These are phyloP conservation scores for Aspergillus nanangensis DNA, from an alignment of 495 filamentous ascomycete genomes.

Conservation along the genomic window DNA sequence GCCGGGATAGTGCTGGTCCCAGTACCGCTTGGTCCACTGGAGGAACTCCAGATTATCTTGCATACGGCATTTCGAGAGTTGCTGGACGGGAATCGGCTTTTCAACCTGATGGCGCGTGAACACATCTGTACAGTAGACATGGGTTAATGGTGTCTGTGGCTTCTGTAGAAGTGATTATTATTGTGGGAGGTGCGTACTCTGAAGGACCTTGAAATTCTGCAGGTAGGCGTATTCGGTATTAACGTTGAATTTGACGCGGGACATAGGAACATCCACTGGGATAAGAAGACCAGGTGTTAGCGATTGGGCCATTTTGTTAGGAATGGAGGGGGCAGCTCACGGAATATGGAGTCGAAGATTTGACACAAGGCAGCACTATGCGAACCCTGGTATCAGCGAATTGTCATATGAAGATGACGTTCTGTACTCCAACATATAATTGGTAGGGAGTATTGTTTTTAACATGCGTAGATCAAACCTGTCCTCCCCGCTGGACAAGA, in stretches of 20 bases:
- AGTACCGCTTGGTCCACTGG: conserved; percentile 92
- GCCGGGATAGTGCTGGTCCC: conserved; percentile 97
- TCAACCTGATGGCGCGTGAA: conserved; percentile 85
- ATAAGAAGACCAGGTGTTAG: conserved; percentile 14
- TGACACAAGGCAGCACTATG: conserved; percentile 91
- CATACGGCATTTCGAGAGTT: conserved; percentile 96
- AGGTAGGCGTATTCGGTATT: conserved; percentile 96
- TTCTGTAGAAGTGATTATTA: too few relatives aligned
- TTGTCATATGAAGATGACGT: conserved; percentile 19
- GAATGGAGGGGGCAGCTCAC: conserved; percentile 38
- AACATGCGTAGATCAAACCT: too few relatives aligned
- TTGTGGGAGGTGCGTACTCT: conserved; percentile 61
- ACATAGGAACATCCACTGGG: conserved; percentile 90
- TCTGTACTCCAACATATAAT: too few relatives aligned
- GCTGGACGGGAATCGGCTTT: conserved; percentile 79
- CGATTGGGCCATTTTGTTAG: too few relatives aligned
- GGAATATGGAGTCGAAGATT: conserved; percentile 93
- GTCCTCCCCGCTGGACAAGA: too few relatives aligned
- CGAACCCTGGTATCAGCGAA: too few relatives aligned
- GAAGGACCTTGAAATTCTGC: conserved; percentile 95
- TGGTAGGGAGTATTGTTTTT: too few relatives aligned
- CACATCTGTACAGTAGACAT: conserved; percentile 48
- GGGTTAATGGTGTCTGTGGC: too few relatives aligned
- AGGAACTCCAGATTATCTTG: conserved; percentile 99
- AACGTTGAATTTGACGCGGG: conserved; percentile 95